Base-by-base conservation (phyloP, 306 rosid species). In the Dicorynia guianensis region DNA sequence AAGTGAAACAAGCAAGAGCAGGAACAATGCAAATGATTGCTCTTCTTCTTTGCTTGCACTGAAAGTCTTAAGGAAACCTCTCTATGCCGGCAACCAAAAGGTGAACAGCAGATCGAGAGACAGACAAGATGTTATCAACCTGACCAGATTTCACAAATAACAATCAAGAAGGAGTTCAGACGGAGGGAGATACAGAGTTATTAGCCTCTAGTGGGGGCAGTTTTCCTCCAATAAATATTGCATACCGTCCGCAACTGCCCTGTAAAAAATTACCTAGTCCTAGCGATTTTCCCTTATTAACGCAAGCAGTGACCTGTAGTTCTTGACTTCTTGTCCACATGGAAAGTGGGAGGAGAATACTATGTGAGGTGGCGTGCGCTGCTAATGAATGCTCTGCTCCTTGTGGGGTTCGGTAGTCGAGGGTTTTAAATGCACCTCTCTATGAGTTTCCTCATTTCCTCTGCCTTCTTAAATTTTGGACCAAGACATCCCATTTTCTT, bases 371-470 rank as follows among this genome's bases (percentile, higher is more conserved):
- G 30, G 1, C 2, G 30, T 25, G 30, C 1, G 30, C 1, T 42
- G 35, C 54, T 40, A 64, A 42, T 64, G 8, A 64, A 64, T 64
- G 53, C 70, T 0, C 50, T 64, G 54, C 38, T 18, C 52, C 70
- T 64, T 18, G n/a, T 64, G 25, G 53, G 38, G 44, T 44, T 64
- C 5, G 35, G 53, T 25, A 43, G 54, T 19, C 35, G 33, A 40
- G 34, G 40, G 38, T 42, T 63, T 63, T 63, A 39, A 63, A 39
- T 63, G 49, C 69, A 63, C 69, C 48, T 20, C 11, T 18, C 48
- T 7, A 10, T 35, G 10, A 10, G 10, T 53, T 25, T 25, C 2
- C 30, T 25, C 30, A 40, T 13, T 40, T 5, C 33, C 50, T 43
- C 70, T 64, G 5, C 15, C 70, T 40, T 63, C 30, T 25, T 25